Conservation (phyloP, 495 filamentous ascomycete genomes). For the Annulohypoxylon maeteangense region DNA sequence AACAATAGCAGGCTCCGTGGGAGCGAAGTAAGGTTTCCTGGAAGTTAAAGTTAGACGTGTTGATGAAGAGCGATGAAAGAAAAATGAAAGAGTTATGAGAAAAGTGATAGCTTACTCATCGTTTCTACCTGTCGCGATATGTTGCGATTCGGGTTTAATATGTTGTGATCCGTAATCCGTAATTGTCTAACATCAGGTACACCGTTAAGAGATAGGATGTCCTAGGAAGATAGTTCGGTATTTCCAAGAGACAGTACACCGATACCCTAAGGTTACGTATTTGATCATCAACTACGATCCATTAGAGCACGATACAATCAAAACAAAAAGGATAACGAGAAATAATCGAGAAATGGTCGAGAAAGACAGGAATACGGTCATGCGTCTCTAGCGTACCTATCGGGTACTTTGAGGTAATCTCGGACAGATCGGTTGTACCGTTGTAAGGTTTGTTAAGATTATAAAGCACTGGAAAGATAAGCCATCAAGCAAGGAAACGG, state of each 20-base stretch:
- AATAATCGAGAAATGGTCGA: background rate
- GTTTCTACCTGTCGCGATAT: background rate
- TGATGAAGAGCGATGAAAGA: background rate
- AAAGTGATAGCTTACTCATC: conserved; percentile 29
- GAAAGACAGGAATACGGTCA: background rate
- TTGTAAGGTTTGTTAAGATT: background rate
- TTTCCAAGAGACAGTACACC: background rate
- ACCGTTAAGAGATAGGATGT: conserved; percentile 13
- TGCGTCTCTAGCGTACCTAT: conserved; percentile 2
- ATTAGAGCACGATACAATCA: background rate
- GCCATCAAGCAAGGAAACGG: background rate
- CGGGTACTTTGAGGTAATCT: conserved; percentile 21
- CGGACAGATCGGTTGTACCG: background rate
- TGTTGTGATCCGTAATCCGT: conserved; percentile 25
- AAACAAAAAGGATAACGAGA: conserved; percentile 3
- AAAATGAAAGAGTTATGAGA: background rate
- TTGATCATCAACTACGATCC: background rate
- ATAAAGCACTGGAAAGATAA: conserved; percentile 24
- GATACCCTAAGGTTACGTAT: background rate
- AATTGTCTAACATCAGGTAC: conserved; percentile 12
- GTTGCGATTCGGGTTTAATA: conserved; percentile 23
- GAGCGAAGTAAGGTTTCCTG: conserved; percentile 19
- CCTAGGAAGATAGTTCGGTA: background rate
- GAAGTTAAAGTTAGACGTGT: background rate
- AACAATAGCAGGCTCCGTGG: conserved; percentile 40